Evolutionary conservation across 352 stramenopile genomes (phyloP).

Genomic region (Globisporangium yorkense): DNA sequence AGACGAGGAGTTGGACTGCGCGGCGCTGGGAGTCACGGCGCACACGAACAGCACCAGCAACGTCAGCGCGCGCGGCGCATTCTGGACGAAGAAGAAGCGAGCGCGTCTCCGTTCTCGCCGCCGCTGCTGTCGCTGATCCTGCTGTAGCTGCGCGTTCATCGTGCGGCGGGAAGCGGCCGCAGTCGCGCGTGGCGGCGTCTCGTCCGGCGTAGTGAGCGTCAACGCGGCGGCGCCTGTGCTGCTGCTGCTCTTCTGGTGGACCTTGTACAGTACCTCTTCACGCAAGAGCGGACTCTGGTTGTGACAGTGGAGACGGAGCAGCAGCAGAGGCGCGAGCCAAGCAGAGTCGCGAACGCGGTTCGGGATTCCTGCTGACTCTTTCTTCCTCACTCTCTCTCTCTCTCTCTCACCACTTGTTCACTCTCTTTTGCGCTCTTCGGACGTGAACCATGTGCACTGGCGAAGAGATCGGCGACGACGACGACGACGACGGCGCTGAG

Average conservation of each 20-base stretch:
- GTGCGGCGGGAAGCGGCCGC: neutral
- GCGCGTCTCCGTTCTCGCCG: neutral
- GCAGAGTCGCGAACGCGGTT: neutral
- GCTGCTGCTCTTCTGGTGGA: too few relatives aligned
- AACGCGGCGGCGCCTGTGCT: neutral
- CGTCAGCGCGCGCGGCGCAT: neutral
- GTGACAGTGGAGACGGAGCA: neutral
- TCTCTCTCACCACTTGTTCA: neutral
- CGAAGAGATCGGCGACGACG: neutral
- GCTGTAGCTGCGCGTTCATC: neutral
- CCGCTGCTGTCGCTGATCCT: neutral
- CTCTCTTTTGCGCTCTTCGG: neutral
- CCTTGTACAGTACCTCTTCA: neutral
- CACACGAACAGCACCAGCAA: neutral
- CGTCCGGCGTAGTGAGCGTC: neutral
- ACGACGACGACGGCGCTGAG: too few relatives aligned
- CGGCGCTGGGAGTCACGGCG: neutral
- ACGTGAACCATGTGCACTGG: neutral
- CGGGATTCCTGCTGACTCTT: too few relatives aligned
- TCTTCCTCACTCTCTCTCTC: too few relatives aligned
- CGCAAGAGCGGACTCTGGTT: neutral
- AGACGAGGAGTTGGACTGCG: conserved; percentile 1
- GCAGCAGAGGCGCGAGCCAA: neutral
- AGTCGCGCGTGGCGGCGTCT: neutral
- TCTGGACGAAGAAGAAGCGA: too few relatives aligned